Conservation (phyloP, 371 early-diverging fungal species). For the Mucor velutinosus region DNA sequence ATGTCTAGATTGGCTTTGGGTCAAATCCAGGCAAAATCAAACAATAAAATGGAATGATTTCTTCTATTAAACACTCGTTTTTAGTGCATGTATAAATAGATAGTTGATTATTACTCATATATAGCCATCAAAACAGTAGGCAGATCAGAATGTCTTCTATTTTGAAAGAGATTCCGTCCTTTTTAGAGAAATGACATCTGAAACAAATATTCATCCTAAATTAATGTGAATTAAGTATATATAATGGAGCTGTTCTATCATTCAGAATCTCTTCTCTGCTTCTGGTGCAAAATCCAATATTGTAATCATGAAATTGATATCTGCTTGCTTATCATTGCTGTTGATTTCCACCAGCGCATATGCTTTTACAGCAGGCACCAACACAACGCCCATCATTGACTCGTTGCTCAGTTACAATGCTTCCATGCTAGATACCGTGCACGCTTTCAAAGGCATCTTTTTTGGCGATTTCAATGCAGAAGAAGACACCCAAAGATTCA, state of each 20-base stretch:
- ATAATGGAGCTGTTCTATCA: neutral
- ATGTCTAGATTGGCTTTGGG: neutral
- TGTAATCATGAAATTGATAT: neutral
- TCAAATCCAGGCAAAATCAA: neutral
- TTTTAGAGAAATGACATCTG: neutral
- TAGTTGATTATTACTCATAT: neutral
- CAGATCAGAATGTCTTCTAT: neutral
- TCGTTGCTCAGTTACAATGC: neutral
- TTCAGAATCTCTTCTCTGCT: neutral
- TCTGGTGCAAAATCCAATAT: neutral
- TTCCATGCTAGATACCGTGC: neutral
- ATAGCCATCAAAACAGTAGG: too few relatives aligned
- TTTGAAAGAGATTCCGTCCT: neutral
- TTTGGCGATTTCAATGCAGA: slow-evolving; percentile 13
- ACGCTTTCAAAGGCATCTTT: slow-evolving; percentile 6
- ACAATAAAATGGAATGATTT: neutral
- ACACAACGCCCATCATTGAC: neutral
- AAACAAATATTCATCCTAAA: neutral
- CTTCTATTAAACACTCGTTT: neutral
- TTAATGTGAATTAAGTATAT: neutral
- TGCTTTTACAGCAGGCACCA: neutral
- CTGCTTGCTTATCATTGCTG: neutral
- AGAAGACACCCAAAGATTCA: slow-evolving; percentile 5
- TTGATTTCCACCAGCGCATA: neutral
- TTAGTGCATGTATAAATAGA: neutral